Conservation (phyloP, 805 yeast genomes). For the Saturnispora dispora region DNA sequence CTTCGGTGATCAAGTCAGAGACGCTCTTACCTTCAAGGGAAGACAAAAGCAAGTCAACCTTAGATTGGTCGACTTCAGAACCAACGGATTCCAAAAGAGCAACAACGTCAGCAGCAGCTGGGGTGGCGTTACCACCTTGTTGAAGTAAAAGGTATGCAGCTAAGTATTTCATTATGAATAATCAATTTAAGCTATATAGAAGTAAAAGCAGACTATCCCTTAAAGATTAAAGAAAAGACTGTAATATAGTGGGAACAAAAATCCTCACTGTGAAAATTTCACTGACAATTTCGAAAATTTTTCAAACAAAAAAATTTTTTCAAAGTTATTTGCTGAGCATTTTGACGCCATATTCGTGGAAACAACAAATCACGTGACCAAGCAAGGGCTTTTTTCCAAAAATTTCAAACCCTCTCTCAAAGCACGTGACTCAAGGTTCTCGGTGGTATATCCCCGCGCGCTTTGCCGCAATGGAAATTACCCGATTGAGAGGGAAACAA, state of each 20-base stretch:
- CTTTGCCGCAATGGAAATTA: not conserved
- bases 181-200: slow-evolving; percentile 59
- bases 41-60: slow-evolving; percentile 68
- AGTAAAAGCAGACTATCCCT: slow-evolving; percentile 71
- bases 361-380: not conserved
- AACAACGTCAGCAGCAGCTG: slow-evolving; percentile 88
- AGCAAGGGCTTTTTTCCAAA: not conserved
- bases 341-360: no score
- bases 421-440: slow-evolving; percentile 1
- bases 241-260: not conserved
- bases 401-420: slow-evolving; percentile 2
- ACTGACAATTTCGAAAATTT: not conserved
- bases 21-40: slow-evolving; percentile 92
- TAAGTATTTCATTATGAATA: slow-evolving; percentile 88
- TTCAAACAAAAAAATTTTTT: not conserved
- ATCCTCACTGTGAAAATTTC: not conserved
- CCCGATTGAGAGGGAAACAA: not conserved
- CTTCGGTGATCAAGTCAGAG: slow-evolving; percentile 86
- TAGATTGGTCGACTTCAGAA: slow-evolving; percentile 87
- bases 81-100: slow-evolving; percentile 89
- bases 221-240: slow-evolving; percentile 21
- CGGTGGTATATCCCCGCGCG: not conserved
- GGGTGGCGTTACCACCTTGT: slow-evolving; percentile 93
- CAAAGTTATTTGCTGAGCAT: not conserved
- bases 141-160: slow-evolving; percentile 98